Percentiles rank a stretch among this genome's conserved stretches.
Conservation (phyloP, 129 eudicot genomes). For the Tagetes patula region DNA sequence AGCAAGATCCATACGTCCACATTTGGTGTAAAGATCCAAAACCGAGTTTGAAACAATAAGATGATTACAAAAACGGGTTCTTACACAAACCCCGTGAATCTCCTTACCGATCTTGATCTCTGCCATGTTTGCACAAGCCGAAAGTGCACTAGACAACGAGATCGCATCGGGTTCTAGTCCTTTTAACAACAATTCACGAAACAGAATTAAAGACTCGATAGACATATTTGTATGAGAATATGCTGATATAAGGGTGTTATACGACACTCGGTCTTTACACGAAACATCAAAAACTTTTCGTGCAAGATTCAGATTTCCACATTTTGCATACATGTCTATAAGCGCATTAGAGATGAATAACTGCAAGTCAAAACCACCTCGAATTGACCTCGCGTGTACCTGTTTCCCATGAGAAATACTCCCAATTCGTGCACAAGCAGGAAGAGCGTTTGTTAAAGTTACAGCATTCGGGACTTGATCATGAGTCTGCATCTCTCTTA, state of each 20-base stretch:
- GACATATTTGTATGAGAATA: constrained; percentile 52
- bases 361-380: constrained; percentile 35
- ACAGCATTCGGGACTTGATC: constrained; percentile 34
- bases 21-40: constrained; percentile 67
- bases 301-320: constrained; percentile 53
- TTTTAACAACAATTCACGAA: constrained; percentile 46
- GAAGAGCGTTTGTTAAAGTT: constrained; percentile 42
- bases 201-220: constrained; percentile 43
- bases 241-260: constrained; percentile 64
- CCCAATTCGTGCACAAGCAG: constrained; percentile 50
- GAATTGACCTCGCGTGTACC: constrained; percentile 43
- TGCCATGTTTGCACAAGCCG: constrained; percentile 66
- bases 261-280: constrained; percentile 49
- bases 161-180: constrained; percentile 49
- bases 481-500: constrained; percentile 40
- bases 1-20: constrained; percentile 55
- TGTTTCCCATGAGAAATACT: constrained; percentile 38
- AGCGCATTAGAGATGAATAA: constrained; percentile 47
- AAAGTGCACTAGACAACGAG: constrained; percentile 52
- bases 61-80: constrained; percentile 37
- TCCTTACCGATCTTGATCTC: constrained; percentile 51
- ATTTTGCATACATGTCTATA: constrained; percentile 56
- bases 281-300: constrained; percentile 46
- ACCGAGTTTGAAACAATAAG: constrained; percentile 63
- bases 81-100: constrained; percentile 54